phyloP scores from a whole-genome alignment of 2,329 filamentous ascomycete species.

The Mycosphaerella sp. region DNA sequence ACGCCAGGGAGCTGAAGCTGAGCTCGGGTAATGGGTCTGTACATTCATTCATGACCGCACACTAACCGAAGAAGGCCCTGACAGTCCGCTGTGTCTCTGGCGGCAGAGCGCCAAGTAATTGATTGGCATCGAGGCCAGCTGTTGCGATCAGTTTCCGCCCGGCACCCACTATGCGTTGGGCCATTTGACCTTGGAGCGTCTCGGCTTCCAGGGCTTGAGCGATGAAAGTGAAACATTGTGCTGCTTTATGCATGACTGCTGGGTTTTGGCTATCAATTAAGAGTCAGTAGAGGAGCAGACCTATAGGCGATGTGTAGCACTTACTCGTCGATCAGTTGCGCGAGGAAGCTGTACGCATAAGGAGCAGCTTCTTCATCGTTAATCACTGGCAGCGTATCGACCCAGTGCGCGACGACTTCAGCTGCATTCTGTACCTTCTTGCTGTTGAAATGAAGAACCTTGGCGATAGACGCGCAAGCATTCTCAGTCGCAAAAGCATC shows the following conservation, averaged over 20 bases:
- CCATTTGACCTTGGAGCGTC: conserved; percentile 78
- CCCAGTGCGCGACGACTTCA: conserved; percentile 74
- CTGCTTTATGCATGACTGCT: conserved; percentile 67
- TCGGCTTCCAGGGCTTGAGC: conserved; percentile 86
- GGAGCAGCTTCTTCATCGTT: conserved; percentile 97
- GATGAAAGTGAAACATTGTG: conserved; percentile 76
- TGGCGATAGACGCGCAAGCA: conserved; percentile 90
- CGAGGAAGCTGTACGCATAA: conserved; percentile 88
- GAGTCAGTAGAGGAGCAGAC: conserved; percentile 8
- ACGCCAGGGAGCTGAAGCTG: not conserved
- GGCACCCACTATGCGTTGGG: conserved; percentile 65
- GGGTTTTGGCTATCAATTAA: conserved; percentile 67
- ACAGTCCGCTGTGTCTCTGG: conserved; percentile 68
- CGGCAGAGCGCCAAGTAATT: conserved; percentile 66
- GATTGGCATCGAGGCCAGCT: conserved; percentile 67
- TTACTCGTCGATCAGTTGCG: conserved; percentile 90
- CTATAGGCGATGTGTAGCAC: conserved; percentile 36
- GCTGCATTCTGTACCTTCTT: conserved; percentile 69
- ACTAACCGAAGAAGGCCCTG: conserved; percentile 34
- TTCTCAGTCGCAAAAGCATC: conserved; percentile 98
- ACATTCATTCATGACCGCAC: not conserved
- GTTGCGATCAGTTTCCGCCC: conserved; percentile 71
- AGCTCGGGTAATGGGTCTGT: not conserved
- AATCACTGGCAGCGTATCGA: conserved; percentile 81
- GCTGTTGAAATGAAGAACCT: conserved; percentile 87